Conservation (phyloP, 2,329 filamentous ascomycete species). For the Acephala macrosclerotiorum region DNA sequence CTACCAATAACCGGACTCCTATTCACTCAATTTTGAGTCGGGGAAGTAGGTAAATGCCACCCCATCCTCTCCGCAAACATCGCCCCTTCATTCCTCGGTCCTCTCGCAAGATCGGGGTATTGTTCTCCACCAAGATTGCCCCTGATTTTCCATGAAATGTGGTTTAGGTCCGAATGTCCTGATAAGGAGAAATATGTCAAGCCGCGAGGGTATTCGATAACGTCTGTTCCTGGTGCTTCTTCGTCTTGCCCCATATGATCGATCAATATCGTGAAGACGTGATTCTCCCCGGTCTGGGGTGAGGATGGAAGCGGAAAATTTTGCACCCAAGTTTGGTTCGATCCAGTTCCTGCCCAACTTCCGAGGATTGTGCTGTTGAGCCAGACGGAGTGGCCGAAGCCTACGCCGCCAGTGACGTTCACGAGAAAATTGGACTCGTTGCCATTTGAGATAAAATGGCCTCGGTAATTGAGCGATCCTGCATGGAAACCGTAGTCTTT, state of each 20-base stretch:
- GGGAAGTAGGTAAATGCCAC: neutral
- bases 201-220: neutral
- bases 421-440: conserved; percentile 62
- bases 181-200: neutral
- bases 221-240: conserved; percentile 8
- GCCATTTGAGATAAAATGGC: conserved; percentile 70
- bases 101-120: neutral
- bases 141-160: neutral
- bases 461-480: conserved; percentile 72
- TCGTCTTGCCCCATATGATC: conserved; percentile 7
- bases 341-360: conserved; percentile 52
- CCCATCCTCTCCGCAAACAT: conserved; percentile 1
- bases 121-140: conserved; percentile 1
- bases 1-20: neutral
- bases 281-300: neutral
- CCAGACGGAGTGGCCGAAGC: conserved; percentile 71
- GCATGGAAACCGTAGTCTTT: conserved; percentile 77
- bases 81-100: conserved; percentile 1
- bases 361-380: conserved; percentile 67
- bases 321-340: neutral
- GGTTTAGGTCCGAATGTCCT: neutral
- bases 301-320: neutral
- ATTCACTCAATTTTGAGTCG: neutral
- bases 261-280: neutral
- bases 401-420: conserved; percentile 68